Conservation (phyloP, 352 stramenopile species). For the Phytophthora meadii region DNA sequence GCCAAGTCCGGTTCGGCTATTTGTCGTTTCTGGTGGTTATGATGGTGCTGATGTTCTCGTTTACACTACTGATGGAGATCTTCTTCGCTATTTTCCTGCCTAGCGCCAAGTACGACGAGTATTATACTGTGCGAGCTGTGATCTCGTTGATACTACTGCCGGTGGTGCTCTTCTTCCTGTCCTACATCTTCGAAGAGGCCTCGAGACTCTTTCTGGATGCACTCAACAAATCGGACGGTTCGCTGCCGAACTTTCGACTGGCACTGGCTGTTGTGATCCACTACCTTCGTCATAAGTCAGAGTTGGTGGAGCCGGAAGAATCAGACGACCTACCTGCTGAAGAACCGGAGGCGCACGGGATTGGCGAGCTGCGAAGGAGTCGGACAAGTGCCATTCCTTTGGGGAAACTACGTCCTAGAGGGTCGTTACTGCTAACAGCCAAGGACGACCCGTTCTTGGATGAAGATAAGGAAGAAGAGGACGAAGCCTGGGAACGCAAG, state of each 20-base stretch:
- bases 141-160: conserved; percentile 65
- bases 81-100: conserved; percentile 88
- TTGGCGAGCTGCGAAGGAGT: conserved; percentile 28
- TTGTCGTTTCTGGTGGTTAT: conserved; percentile 85
- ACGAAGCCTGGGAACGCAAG: conserved; percentile 46
- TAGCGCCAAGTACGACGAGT: conserved; percentile 74
- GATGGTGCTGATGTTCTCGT: conserved; percentile 87
- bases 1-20: conserved; percentile 82
- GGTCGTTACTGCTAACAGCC: conserved; percentile 50
- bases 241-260: conserved; percentile 80
- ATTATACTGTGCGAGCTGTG: conserved; percentile 68
- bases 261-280: conserved; percentile 80
- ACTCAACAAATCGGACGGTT: conserved; percentile 75
- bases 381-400: conserved; percentile 25
- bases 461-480: conserved; percentile 65
- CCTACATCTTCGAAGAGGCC: conserved; percentile 82
- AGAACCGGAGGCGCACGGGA: conserved; percentile 6
- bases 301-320: conserved; percentile 45
- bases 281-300: conserved; percentile 73
- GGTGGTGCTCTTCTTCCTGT: conserved; percentile 76
- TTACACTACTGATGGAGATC: conserved; percentile 86
- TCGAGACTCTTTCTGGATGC: conserved; percentile 75
- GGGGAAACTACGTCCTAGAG: conserved; percentile 19
- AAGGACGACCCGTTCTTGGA: conserved; percentile 68
- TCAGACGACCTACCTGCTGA: conserved; percentile 10